Conservation (phyloP, 148 eudicot species). For the Nepenthes gracilis region DNA sequence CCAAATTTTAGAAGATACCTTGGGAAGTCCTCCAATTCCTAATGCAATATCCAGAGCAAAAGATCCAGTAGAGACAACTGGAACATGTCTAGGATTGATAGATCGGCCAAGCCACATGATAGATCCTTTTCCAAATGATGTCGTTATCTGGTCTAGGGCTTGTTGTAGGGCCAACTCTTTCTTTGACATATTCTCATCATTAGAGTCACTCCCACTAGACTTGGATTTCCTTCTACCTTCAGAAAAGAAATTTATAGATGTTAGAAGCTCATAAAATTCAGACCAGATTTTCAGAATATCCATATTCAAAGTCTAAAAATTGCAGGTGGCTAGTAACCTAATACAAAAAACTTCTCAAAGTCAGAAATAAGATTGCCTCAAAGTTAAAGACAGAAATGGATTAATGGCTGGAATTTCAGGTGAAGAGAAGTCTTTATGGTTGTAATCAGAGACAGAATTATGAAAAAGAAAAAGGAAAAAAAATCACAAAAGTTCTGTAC, state of each 20-base stretch:
- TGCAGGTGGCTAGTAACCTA: no score
- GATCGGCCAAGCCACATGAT: conserved; percentile 97
- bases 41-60: conserved; percentile 78
- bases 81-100: conserved; percentile 42
- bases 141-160: conserved; percentile 79
- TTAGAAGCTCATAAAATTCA: conserved; percentile 1
- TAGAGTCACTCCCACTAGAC: conserved; percentile 68
- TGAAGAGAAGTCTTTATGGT: no score
- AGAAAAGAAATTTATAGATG: conserved; percentile 4
- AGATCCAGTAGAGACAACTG: conserved; percentile 92
- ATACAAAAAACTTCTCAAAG: no score
- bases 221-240: conserved; percentile 71
- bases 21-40: conserved; percentile 92
- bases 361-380: not conserved
- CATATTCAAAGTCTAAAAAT: conserved; percentile 3
- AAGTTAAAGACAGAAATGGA: not conserved
- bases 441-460: no score
- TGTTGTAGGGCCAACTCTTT: conserved; percentile 73
- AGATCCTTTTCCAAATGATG: conserved; percentile 87
- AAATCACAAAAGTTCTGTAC: no score
- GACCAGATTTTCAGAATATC: not conserved
- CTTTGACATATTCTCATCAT: conserved; percentile 66
- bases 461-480: no score
- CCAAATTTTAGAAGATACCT: conserved; percentile 39
- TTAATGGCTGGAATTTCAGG: not conserved